Base-by-base conservation (phyloP, 2,329 filamentous ascomycete genomes). In the Hymenoscyphus infarciens region DNA sequence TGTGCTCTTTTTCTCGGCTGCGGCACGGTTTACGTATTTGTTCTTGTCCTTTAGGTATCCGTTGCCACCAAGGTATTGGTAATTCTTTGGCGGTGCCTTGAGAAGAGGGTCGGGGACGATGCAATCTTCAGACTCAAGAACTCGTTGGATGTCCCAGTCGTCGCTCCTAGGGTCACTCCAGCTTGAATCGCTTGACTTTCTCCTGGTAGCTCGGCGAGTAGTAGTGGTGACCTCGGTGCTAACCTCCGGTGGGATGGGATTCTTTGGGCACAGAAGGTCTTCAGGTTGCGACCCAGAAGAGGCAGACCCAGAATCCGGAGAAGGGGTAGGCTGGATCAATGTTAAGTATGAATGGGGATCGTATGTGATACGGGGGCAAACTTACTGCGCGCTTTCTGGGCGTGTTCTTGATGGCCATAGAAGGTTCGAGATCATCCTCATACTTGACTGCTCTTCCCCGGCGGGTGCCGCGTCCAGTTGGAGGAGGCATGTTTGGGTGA, bases 151-250 rank as follows among this genome's bases (percentile, higher is more conserved):
- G 55, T 70, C 64, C 64, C 64, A 72, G 19, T 67, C 63, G 8
- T 54, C 27, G 39, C 63, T 68, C n/a, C 64, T 66, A 1, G 66
- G 67, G 38, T 68, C 60, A 39, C 58, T 61, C 69, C 68, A 72
- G 38, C 54, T 57, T n/a, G 52, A 22, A n/a, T 16, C 6, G 4
- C 22, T 29, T 49, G 35, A 5, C 6, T 25, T 63, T 3, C 31
- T 45, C 29, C 45, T 65, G 5, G 45, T 56, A 45, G 19, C 16
- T 33, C 54, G 35, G 13, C 5, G 4, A 38, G 35, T 13, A 38
- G 35, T 11, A 38, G 35, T 52, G 19, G 8, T 52, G 42, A 22
- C n/a, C 42, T 19, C 42, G 22, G n/a, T 49, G n/a, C 5, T 49
- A n/a, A 52, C 19, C 45, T 52, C 45, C 25, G 45, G 45, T 25